Conservation (phyloP, 495 filamentous ascomycete species). For the Schizothecium vesticola region DNA sequence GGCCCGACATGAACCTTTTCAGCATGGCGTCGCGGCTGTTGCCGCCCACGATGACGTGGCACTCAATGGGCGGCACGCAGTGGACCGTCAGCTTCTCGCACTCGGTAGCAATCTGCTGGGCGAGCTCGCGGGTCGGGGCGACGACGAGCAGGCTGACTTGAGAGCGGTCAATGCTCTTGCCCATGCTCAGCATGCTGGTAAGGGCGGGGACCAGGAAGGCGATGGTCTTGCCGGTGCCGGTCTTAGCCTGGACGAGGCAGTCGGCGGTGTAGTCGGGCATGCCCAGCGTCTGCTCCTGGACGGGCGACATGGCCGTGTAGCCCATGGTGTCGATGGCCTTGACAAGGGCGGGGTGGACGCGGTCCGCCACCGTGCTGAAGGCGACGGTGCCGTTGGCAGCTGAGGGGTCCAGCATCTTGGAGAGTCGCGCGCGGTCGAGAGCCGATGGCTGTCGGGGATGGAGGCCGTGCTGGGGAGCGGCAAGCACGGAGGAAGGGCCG, state of each 20-base stretch:
- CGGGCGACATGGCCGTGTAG: conserved; percentile 73
- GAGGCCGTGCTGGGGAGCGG: not conserved
- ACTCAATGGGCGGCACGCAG: conserved; percentile 67
- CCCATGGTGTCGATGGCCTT: conserved; percentile 60
- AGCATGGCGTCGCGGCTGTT: conserved; percentile 78
- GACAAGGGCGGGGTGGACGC: conserved; percentile 51
- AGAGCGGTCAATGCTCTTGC: conserved; percentile 37
- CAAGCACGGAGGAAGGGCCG: not conserved
- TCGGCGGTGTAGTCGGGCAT: conserved; percentile 59
- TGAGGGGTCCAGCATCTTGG: not conserved
- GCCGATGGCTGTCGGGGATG: not conserved
- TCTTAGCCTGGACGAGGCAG: conserved; percentile 79
- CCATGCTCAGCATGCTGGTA: conserved; percentile 49
- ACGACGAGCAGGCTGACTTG: conserved; percentile 65
- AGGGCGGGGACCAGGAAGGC: conserved; percentile 78
- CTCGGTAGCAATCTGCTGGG: conserved; percentile 84
- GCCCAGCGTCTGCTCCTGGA: conserved; percentile 69
- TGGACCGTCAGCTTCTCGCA: conserved; percentile 57
- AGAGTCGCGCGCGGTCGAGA: not conserved
- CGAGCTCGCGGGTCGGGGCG: conserved; percentile 85
- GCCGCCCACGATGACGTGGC: conserved; percentile 95
- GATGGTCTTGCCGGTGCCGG: conserved; percentile 92
- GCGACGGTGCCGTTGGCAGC: conserved; percentile 3
- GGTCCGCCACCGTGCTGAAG: conserved; percentile 15
- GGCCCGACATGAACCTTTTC: conserved; percentile 66